A percentile compares a stretch with the other conserved stretches of the same genome.
These are phyloP conservation scores for Lophiostoma macrostomum DNA, from an alignment of 495 filamentous ascomycete species.

Conservation along the genomic window DNA sequence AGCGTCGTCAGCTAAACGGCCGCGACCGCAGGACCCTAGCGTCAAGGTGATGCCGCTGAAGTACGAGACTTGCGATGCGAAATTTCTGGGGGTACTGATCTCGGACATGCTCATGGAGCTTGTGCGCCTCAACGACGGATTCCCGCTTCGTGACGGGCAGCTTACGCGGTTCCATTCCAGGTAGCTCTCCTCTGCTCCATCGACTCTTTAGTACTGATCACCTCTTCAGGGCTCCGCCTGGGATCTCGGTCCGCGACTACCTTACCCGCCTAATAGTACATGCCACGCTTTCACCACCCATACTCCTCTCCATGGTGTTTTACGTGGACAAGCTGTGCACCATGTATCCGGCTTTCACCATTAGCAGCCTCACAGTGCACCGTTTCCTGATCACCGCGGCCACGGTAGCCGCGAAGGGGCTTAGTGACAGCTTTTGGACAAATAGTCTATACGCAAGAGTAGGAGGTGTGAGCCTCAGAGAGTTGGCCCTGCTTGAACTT, in stretches of 20 bases:
- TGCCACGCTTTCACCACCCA: conserved; percentile 86
- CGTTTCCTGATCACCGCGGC: conserved; percentile 94
- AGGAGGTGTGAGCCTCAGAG: conserved; percentile 81
- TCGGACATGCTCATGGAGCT: conserved; percentile 94
- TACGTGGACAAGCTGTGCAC: conserved; percentile 96
- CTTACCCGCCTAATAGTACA: conserved; percentile 88
- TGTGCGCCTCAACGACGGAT: conserved; percentile 84
- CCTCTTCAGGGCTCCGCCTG: conserved; percentile 70
- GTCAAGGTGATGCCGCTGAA: conserved; percentile 66
- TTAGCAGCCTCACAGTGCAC: conserved; percentile 91
- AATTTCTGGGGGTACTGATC: conserved; percentile 84
- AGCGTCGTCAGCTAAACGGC: conserved; percentile 35
- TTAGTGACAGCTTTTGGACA: conserved; percentile 96
- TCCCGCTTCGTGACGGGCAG: conserved; percentile 76
- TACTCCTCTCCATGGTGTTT: conserved; percentile 99
- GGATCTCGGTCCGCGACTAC: conserved; percentile 91
- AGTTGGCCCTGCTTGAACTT: conserved; percentile 88
- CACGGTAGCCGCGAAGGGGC: conserved; percentile 90
- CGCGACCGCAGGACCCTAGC: conserved; percentile 24
- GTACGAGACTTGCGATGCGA: conserved; percentile 76
- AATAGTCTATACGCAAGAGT: conserved; percentile 93
- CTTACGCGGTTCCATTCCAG: conserved; percentile 95
- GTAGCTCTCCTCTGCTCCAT: conserved; percentile 42
- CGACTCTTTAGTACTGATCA: conserved; percentile 3
- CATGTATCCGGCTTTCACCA: conserved; percentile 87